Evolutionary conservation across 352 stramenopile species (phyloP), one percentile per base, ranked within the genome.

Genomic region (Phytophthora pistaciae): DNA sequence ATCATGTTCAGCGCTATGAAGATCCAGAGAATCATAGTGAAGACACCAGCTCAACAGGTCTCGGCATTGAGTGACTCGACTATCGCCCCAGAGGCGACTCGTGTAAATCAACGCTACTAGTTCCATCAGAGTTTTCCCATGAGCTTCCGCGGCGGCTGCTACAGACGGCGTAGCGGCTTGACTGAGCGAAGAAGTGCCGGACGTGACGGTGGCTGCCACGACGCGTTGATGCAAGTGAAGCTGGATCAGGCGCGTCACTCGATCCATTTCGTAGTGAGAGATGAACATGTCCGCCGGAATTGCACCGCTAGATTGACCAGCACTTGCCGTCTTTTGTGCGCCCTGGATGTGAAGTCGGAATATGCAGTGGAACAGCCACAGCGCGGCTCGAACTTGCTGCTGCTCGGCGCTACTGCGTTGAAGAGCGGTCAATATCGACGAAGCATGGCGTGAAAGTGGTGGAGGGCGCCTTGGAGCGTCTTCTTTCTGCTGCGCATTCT

Each of bases 331-430:
- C 6, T 23, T 18, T 54, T 46, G 56, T 1, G 44, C 1, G 11
- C 56, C 46, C 21, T 64, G 42, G 14, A 79, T 27, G 59, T 83
- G 80, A 33, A 70, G 65, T 6, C 75, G 74, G n/a, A 89, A 85
- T 1, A 86, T 27, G 0, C 72, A 70, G 57, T 91, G 84, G 59
- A 87, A 88, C 16, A 90, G 67, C 79, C 79, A 88, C 44, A 91
- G 49, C 11, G 74, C 77, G 33, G 57, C 53, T 29, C 63, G 54
- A 49, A 73, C 25, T 11, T 66, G 66, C 3, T 54, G 60, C 9
- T 77, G 66, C 33, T 73, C 65, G 5, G 49, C 46, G 27, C 46
- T 68, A 44, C 31, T 52, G 27, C 48, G 66, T 29, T 68, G 72
- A 56, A 70, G 66, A 58, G 20, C 53, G 44, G 53, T 70, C 46